Evolutionary conservation across 495 filamentous ascomycete genomes (phyloP), one percentile per base, ranked within the genome.

Genomic region (Daldinia childiae): DNA sequence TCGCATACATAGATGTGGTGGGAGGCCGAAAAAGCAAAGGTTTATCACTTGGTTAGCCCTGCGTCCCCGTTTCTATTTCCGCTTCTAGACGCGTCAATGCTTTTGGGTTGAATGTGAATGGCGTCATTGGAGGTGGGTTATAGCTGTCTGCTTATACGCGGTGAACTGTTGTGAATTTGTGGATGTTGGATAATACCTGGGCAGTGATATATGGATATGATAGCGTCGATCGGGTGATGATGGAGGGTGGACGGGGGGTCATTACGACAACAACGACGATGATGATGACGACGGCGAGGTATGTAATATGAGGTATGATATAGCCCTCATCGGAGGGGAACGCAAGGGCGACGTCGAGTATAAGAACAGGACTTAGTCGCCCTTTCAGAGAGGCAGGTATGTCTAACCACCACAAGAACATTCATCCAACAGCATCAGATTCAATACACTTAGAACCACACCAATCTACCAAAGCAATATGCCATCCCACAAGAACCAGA

Each of bases 401-500:
- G 15, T 14, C 29, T 21, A 34, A n/a, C 15, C 32, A 36, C 3
- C 14, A 9, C 26, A 19, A 52, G 5, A 0, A n/a, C 21, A 15
- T 29, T 4, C 19, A 52, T n/a, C 9, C 27, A 52, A 29, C 27
- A 29, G 27, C 50, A 52, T 19, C 3, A 36, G 6, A 56, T n/a
- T n/a, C 5, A 56, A n/a, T 30, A 15, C 27, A 2, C 26, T 0
- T 9, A 11, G 14, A 6, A 55, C 8, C 6, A 26, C n/a, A 4
- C 7, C n/a, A 34, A 1, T 4, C 12, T 30, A 56, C 5, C 5
- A 39, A 19, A 24, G 19, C 21, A 8, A 27, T 8, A 70, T 65
- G 62, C 29, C 32, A 8, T 34, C 52, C 17, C 54, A 54, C 32
- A 48, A 60, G 51, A 58, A 59, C 29, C 73, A 72, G 0, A 67